Base-by-base conservation (phyloP, 306 rosid species). In the Sicyos baderoa region DNA sequence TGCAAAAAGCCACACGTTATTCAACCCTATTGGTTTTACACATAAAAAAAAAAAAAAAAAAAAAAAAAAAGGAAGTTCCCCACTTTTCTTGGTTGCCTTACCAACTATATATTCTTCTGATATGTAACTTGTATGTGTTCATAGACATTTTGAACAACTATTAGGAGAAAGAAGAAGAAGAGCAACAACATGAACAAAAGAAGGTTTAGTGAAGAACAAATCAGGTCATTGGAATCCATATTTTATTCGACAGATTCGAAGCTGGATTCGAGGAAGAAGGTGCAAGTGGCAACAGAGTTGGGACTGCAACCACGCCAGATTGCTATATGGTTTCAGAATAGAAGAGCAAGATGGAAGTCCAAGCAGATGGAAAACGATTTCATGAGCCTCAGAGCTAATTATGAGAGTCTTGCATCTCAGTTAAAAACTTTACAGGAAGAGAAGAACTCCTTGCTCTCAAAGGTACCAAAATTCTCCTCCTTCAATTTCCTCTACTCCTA, bases 281-380 rank as follows among this genome's bases (percentile, higher is more conserved):
- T 86, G 77, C 85, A 89, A 53, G 70, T 93, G 1, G 99, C 99
- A 14, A 76, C 82, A 73, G 90, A 93, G 78, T 88, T 93, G 51
- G 97, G 96, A 17, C 66, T 93, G 74, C 98, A 93, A 44, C 98
- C 98, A 25, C 85, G 94, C 55, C 99, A 93, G 73, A 92, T 93
- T 29, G 90, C 99, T 14, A 89, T 89, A 70, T 93, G 99, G 99
- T 93, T 93, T 75, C 99, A 93, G 76, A 93, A 93, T 72, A 83
- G 82, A 79, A 86, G 99, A 72, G 97, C 97, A 18, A 86, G 99
- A 76, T 86, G 98, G 91, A 93, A 86, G 82, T 89, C 98, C 3
- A 93, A 89, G 48, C 82, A 85, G 76, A 77, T 88, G 5, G 96
- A 93, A 78, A 85, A 88, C 21, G 93, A 89, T 15, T 89, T 79